Evolutionary conservation across 2,329 filamentous ascomycete genomes (phyloP), one percentile per base, ranked within the genome.

Genomic region (Diaporthe amygdali): DNA sequence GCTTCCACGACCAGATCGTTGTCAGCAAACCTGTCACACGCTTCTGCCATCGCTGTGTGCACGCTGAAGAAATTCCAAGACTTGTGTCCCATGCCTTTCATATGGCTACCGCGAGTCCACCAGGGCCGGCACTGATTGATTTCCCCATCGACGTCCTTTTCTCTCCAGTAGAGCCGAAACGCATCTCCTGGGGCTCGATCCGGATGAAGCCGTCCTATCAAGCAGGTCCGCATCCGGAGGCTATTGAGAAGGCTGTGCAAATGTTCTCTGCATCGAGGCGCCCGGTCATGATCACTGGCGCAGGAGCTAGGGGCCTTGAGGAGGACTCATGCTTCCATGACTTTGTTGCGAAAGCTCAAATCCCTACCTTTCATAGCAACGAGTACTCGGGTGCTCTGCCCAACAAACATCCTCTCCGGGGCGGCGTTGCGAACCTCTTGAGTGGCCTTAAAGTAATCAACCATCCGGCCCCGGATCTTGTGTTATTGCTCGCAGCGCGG

Each of bases 1-100:
- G 83, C 8, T 83, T 82, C 54, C 82, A 84, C 70, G 84, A 86
- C 72, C 84, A 86, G 70, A 79, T 85, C 5, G 81, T 85, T 3
- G 77, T 82, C 1, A 79, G 83, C 1, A 81, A 80, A 37, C 82
- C 83, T 0, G 72, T 86, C 46, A 85, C 83, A 9, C 86, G 85
- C 66, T 85, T 85, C 68, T 82, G 81, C 2, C 83, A 85, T 73
- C 81, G 83, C 0, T 78, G 85, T 30, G 83, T 82, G 0, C 80
- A 80, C 52, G 80, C 82, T 0, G 82, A 82, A 63, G 84, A 86
- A 71, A 83, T 83, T 37, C 84, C 84, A 6, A 76, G 84, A 14
- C 77, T 86, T n/a, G 78, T 84, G 3, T 81, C 82, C 20, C 79
- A 83, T 68, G 84, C 83, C 3, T 80, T 81, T 69, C 76, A 82